These are phyloP conservation scores for Astrothelium subdiscretum DNA, from an alignment of 495 filamentous ascomycete species.

Conservation along the genomic window DNA sequence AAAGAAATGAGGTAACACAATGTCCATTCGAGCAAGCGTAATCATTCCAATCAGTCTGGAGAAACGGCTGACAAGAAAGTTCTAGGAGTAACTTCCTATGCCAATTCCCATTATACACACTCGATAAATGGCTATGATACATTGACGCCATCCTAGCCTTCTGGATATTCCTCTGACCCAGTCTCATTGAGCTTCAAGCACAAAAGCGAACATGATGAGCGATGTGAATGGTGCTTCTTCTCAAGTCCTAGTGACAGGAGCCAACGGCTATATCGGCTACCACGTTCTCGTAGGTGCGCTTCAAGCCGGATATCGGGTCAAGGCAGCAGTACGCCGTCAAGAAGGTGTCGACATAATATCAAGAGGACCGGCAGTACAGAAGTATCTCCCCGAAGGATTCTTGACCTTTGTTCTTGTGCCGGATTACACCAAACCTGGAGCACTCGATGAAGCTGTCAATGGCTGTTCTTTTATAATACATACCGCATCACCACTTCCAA, in stretches of 20 bases:
- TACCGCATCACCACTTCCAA: conserved; percentile 25
- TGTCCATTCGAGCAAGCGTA: too few species aligned
- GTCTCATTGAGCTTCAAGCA: too few species aligned
- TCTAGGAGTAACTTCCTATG: too few species aligned
- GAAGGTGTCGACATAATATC: conserved; percentile 6
- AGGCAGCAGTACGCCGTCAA: conserved; percentile 12
- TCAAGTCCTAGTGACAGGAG: conserved; percentile 15
- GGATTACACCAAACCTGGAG: conserved; percentile 29
- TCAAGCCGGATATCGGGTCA: conserved; percentile 12
- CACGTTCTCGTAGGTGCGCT: conserved; percentile 10
- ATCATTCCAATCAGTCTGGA: too few species aligned
- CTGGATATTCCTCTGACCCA: too few species aligned
- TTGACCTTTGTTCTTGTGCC: conserved; percentile 27
- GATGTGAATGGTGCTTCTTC: background rate
- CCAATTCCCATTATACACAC: too few species aligned
- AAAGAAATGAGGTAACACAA: too few species aligned
- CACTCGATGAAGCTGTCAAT: conserved; percentile 26
- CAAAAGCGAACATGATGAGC: background rate
- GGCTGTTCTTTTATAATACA: conserved; percentile 32
- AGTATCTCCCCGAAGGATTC: background rate
- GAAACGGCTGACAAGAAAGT: too few species aligned
- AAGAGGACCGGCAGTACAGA: conserved; percentile 4
- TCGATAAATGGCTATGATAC: too few species aligned
- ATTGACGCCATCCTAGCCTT: too few species aligned
- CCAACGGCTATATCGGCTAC: conserved; percentile 16